Base-by-base conservation (phyloP, 495 filamentous ascomycete species). In the Xylaria grammica region DNA sequence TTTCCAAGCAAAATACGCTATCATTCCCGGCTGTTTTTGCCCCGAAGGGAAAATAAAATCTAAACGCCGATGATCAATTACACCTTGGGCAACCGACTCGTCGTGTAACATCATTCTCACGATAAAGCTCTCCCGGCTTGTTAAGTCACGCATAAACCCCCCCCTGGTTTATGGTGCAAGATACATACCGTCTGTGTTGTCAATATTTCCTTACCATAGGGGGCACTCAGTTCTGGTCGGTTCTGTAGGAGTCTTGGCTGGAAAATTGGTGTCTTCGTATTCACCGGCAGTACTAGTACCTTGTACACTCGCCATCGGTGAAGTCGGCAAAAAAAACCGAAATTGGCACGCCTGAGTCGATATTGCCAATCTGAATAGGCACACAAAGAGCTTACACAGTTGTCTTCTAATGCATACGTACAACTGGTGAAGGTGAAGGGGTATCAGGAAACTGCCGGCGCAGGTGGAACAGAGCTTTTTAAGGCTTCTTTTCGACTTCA, bases 61-160 rank as follows among this genome's bases (percentile, higher is more conserved):
- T n/a, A 3, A 26, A 32, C 27, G 27, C 26, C n/a, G 49, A 30
- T 11, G 4, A 52, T 52, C 27, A 22, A 2, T 15, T 55, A 63
- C 50, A 15, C 19, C 44, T 59, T 22, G 10, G 29, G 27, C 13
- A 26, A 24, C 19, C 20, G 19, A 48, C 20, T 40, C 40, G 15
- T 53, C 46, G 60, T 55, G 50, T 42, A 63, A 52, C 50, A 24
- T 10, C 24, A 62, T 54, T 22, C 38, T 44, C 32, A 38, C 60
- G 36, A 22, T 15, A 55, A 19, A 27, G 15, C 60, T 26, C 49
- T 51, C 11, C 32, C 26, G 49, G 26, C 26, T 45, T 26, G 17
- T 32, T 22, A 15, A 45, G 20, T n/a, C 27, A 52, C 49, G 24
- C 36, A 38, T 26, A 38, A 34, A 30, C 40, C 15, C 48, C 17